These are phyloP conservation scores for Uronychia setigera DNA, from an alignment of 73 alveolate genomes.

Conservation along the genomic window DNA sequence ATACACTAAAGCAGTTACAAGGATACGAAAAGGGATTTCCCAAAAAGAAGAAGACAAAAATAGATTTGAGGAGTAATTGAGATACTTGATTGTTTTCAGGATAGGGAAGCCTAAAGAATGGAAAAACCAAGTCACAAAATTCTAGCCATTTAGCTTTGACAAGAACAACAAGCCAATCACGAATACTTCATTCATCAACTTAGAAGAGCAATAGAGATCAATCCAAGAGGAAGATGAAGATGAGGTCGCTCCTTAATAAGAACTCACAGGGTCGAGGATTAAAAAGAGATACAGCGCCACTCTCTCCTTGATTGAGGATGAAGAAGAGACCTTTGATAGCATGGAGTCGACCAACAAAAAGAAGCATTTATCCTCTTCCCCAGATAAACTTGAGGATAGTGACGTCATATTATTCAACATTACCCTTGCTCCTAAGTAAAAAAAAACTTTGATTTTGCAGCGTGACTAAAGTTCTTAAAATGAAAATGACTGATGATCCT, in stretches of 20 bases:
- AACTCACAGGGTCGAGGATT: neutral
- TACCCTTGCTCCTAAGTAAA: neutral
- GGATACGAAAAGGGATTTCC: neutral
- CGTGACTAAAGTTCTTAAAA: neutral
- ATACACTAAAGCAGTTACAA: neutral
- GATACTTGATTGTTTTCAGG: neutral
- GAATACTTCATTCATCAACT: too few species aligned
- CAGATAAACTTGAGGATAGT: neutral
- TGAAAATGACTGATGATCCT: neutral
- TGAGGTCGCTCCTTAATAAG: neutral
- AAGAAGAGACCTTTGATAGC: neutral
- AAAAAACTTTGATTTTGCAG: neutral
- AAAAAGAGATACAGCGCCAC: neutral
- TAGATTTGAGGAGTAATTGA: neutral
- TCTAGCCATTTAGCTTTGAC: neutral
- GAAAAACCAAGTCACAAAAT: neutral
- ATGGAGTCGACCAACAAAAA: neutral
- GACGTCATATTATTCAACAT: neutral
- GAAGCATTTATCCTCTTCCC: neutral
- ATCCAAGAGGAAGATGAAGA: neutral
- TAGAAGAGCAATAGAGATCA: neutral
- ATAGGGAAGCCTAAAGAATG: neutral
- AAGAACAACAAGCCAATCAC: too few species aligned
- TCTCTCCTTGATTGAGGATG: neutral
- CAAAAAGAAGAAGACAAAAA: neutral